These are phyloP conservation scores for Hypoxylon sp. DNA, from an alignment of 2,329 filamentous ascomycete genomes.

Conservation along the genomic window DNA sequence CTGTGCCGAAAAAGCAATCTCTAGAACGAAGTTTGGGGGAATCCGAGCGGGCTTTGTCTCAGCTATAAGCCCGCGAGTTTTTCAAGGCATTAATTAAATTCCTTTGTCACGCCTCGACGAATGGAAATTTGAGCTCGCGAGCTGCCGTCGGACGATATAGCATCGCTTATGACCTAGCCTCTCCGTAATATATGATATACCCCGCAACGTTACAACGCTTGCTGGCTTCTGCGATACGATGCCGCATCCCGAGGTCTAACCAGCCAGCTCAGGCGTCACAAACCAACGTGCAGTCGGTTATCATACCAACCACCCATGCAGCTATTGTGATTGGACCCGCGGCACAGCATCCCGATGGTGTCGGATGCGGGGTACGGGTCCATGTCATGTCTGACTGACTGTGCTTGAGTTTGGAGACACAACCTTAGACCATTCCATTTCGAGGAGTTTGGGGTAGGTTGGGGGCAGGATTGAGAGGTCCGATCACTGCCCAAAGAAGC, in stretches of 20 bases:
- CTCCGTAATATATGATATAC: constrained; percentile 22
- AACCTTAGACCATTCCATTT: constrained; percentile 20
- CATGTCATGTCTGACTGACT: constrained; percentile 5
- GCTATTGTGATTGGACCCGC: constrained; percentile 35
- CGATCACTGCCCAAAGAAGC: constrained; percentile 32
- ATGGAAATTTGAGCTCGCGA: neutral
- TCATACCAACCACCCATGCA: constrained; percentile 21
- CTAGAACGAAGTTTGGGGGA: neutral
- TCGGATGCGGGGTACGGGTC: constrained; percentile 44
- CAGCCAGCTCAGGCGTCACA: constrained; percentile 17
- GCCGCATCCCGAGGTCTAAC: constrained; percentile 29
- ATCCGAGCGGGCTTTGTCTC: constrained; percentile 23
- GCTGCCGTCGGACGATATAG: constrained; percentile 1
- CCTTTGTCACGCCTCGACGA: constrained; percentile 28
- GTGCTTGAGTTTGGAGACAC: constrained; percentile 24
- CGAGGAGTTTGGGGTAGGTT: constrained; percentile 8
- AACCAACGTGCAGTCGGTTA: constrained; percentile 30
- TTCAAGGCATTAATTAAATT: constrained; percentile 8
- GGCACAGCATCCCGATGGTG: constrained; percentile 32
- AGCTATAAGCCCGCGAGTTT: neutral
- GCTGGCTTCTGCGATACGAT: constrained; percentile 25
- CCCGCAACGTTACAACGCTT: constrained; percentile 40
- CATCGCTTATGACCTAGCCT: constrained; percentile 17
- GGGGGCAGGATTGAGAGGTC: constrained; percentile 16
- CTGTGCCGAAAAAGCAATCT: neutral